Evolutionary conservation across 352 stramenopile genomes (phyloP).

Genomic region (Paralagenidium karlingii): DNA sequence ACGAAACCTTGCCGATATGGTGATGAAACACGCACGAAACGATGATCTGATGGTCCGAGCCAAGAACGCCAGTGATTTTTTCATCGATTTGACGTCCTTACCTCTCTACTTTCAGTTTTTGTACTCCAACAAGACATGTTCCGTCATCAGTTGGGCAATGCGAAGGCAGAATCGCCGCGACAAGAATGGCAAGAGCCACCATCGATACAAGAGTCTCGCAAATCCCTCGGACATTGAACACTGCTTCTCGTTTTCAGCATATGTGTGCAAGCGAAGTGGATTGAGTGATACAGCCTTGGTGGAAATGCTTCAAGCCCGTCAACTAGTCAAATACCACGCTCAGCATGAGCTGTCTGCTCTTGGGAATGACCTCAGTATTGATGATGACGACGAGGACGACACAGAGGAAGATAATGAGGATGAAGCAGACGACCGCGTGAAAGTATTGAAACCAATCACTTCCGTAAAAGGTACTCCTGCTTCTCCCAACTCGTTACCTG

Average conservation of each 20-base stretch:
- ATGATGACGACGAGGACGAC: slow-evolving; percentile 6
- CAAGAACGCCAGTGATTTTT: slow-evolving; percentile 47
- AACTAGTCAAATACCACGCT: slow-evolving; percentile 65
- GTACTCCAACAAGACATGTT: slow-evolving; percentile 47
- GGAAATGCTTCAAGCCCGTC: slow-evolving; percentile 75
- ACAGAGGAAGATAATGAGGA: too few species aligned
- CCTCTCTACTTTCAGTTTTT: slow-evolving; percentile 77
- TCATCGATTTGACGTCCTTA: slow-evolving; percentile 75
- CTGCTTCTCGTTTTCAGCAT: slow-evolving; percentile 66
- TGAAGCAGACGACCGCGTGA: too few species aligned
- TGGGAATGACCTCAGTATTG: slow-evolving; percentile 6
- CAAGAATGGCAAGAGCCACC: neutral
- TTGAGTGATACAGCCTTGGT: slow-evolving; percentile 74
- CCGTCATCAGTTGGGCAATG: slow-evolving; percentile 48
- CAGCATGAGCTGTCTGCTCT: slow-evolving; percentile 35
- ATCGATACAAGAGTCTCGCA: neutral
- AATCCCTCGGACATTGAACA: slow-evolving; percentile 59
- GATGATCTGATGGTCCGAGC: slow-evolving; percentile 21
- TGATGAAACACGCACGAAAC: slow-evolving; percentile 2
- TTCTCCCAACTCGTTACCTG: too few species aligned
- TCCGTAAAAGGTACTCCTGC: too few species aligned
- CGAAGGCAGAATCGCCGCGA: slow-evolving; percentile 21
- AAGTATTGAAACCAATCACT: too few species aligned
- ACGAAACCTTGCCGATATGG: slow-evolving; percentile 4
- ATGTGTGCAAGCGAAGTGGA: slow-evolving; percentile 73